These are phyloP conservation scores for Zygotorulaspora chibaensis DNA, from an alignment of 805 yeast genomes.

Conservation along the genomic window DNA sequence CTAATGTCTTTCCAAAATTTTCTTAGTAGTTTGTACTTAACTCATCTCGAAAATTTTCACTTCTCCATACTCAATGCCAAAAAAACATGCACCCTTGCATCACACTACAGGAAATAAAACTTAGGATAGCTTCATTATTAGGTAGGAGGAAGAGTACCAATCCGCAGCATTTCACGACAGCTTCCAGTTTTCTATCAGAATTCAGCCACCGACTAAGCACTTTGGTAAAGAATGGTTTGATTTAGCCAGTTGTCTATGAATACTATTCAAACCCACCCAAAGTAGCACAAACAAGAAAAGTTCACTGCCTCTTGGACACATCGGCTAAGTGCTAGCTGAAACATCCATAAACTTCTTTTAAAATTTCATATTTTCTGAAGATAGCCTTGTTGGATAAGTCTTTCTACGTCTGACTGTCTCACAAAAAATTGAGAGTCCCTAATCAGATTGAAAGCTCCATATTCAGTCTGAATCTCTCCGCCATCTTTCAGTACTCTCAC, in stretches of 20 bases:
- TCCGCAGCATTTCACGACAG: background rate
- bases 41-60: conserved; percentile 1
- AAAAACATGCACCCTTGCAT: background rate
- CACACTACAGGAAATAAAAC: background rate
- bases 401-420: conserved; percentile 88
- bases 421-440: conserved; percentile 94
- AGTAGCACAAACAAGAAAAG: no score
- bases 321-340: no score
- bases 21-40: background rate
- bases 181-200: no score
- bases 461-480: conserved; percentile 96
- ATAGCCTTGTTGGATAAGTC: conserved; percentile 91
- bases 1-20: background rate
- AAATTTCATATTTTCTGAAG: conserved; percentile 58
- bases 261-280: no score
- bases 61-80: background rate
- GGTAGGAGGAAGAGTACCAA: background rate
- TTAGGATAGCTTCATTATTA: no score
- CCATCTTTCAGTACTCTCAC: conserved; percentile 91
- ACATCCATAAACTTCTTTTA: background rate
- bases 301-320: no score
- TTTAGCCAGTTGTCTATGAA: background rate
- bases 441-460: conserved; percentile 89
- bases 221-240: background rate
- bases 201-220: background rate